Evolutionary conservation across 768 basidiomycete genomes (phyloP).

Genomic region (Hortiboletus flavorubellus): DNA sequence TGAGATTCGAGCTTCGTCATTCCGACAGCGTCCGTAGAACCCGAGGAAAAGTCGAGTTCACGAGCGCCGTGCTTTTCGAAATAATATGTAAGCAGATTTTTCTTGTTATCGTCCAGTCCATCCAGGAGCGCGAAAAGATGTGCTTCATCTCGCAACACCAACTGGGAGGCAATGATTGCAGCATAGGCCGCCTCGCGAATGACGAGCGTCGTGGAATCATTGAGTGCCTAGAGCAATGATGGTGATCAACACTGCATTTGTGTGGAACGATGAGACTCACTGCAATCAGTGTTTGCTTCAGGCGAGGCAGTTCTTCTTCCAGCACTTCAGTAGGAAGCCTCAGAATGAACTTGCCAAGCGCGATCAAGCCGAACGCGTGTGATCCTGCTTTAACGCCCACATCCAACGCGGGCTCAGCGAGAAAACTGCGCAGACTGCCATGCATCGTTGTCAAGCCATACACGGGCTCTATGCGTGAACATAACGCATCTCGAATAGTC

Average conservation of each 20-base stretch:
- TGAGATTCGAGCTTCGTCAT: slow-evolving; percentile 75
- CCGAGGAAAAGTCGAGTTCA: slow-evolving; percentile 38
- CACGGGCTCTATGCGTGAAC: slow-evolving; percentile 72
- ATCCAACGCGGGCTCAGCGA: slow-evolving; percentile 48
- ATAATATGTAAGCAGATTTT: slow-evolving; percentile 83
- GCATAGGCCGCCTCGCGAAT: slow-evolving; percentile 83
- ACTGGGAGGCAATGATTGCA: slow-evolving; percentile 78
- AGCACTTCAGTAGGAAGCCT: slow-evolving; percentile 79
- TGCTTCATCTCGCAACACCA: slow-evolving; percentile 78
- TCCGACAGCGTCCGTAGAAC: slow-evolving; percentile 38
- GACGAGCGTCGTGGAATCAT: slow-evolving; percentile 67
- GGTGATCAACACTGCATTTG: background rate
- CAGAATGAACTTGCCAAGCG: slow-evolving; percentile 78
- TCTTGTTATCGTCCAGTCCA: slow-evolving; percentile 84
- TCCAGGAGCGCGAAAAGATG: slow-evolving; percentile 80
- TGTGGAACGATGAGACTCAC: slow-evolving; percentile 39
- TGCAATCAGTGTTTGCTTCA: slow-evolving; percentile 65
- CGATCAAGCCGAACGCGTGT: slow-evolving; percentile 81
- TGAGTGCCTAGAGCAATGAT: slow-evolving; percentile 50
- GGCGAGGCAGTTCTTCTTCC: slow-evolving; percentile 81
- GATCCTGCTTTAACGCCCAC: slow-evolving; percentile 58
- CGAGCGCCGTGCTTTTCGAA: slow-evolving; percentile 86
- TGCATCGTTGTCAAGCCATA: slow-evolving; percentile 85
- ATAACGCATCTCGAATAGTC: slow-evolving; percentile 72
- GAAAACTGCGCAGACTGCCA: slow-evolving; percentile 64